These are phyloP conservation scores for Dactylellina drechsleri DNA, from an alignment of 2,329 filamentous ascomycete species.

Conservation along the genomic window DNA sequence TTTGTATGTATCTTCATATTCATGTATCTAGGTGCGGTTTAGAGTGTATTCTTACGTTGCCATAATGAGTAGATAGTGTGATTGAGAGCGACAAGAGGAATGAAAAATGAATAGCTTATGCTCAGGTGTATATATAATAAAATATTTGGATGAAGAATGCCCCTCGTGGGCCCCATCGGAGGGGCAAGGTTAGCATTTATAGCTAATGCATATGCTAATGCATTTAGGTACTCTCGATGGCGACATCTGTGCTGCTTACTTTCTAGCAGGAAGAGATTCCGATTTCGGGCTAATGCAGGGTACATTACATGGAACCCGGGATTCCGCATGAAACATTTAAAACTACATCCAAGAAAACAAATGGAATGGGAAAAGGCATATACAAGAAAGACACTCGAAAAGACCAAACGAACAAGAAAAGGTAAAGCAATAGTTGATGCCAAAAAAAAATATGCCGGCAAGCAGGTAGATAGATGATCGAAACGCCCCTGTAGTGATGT, in stretches of 20 bases:
- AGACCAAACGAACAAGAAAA: slow-evolving; percentile 1
- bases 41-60: slow-evolving; percentile 10
- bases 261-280: neutral
- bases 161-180: neutral
- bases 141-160: too few relatives aligned
- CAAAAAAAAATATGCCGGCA: slow-evolving; percentile 6
- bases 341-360: slow-evolving; percentile 1
- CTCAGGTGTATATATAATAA: too few relatives aligned
- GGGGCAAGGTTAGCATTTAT: neutral
- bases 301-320: neutral
- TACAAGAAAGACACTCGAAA: slow-evolving; percentile 1
- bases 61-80: slow-evolving; percentile 3
- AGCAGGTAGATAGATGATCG: slow-evolving; percentile 1
- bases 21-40: too few relatives aligned
- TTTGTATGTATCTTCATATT: too few relatives aligned
- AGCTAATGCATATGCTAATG: neutral
- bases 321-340: slow-evolving; percentile 6
- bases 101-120: neutral
- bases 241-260: slow-evolving; percentile 9
- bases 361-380: slow-evolving; percentile 2
- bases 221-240: slow-evolving; percentile 8
- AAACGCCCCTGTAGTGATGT: slow-evolving; percentile 25
- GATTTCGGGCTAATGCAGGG: slow-evolving; percentile 22
- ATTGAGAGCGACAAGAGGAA: neutral
- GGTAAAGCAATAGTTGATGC: neutral